Evolutionary conservation across 139 green algal species (phyloP), one percentile per base, ranked within the genome.

Genomic region (Picochlorum sp.): DNA sequence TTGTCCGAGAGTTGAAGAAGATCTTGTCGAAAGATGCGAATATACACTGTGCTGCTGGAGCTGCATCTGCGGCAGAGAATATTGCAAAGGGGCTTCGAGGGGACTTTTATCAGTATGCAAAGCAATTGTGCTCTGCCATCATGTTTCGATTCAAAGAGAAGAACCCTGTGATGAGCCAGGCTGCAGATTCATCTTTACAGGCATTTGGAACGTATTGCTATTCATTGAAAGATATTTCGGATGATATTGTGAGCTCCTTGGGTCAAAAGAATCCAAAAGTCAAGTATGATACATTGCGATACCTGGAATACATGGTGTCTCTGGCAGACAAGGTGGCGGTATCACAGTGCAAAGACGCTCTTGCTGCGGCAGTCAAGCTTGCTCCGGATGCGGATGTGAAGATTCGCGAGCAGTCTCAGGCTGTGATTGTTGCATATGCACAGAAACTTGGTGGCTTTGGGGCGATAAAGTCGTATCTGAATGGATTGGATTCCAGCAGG

Each of bases 71-170:
- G 44, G 47, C 60, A 7, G 57, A 44, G 3, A 38, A 21, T 26
- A 61, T 78, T 34, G 69, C 57, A 3, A 26, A 9, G 57, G 85
- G 87, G 31, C 66, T 95, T 58, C 77, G 89, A 2, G 69, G 66
- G 24, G 77, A 78, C 28, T 95, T 84, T 66, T 66, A 45, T 26
- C 63, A 28, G 24, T 68, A 68, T 4, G 86, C 84, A 21, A 58
- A 45, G 45, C 24, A 38, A 9, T 65, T 81, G 24, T 80, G 57
- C 38, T 51, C 57, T 2, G 61, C 80, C 26, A 45, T 96, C 52
- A 64, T 96, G 55, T 88, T 95, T 21, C 88, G 91, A 66, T 81
- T 90, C 60, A 95, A 92, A 71, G 90, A 97, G 68, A 96, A 96
- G 70, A 95, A 91, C 55, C 73, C 77, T 14, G 75, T 71, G 10